phyloP scores from a whole-genome alignment of 139 green algal genomes.

The Chlamydomonas incerta region DNA sequence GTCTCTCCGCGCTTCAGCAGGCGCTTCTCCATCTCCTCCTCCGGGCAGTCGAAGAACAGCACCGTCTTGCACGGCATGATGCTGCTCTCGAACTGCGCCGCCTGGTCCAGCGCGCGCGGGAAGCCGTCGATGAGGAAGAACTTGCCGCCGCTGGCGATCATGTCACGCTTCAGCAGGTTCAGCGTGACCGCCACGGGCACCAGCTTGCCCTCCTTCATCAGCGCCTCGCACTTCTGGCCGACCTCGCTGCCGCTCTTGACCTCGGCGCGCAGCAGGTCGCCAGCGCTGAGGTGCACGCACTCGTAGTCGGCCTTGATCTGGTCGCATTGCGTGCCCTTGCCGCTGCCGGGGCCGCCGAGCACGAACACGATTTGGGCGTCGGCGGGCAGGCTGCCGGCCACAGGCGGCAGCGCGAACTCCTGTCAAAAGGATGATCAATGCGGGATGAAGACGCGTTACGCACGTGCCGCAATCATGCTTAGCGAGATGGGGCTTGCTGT shows the following conservation, averaged over 20 bases:
- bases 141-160: conserved; percentile 66
- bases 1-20: conserved; percentile 90
- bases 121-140: conserved; percentile 95
- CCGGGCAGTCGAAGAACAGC: conserved; percentile 61
- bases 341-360: conserved; percentile 62
- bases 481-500: not conserved
- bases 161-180: conserved; percentile 79
- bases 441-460: not conserved
- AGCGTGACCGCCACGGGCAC: conserved; percentile 82
- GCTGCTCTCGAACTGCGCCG: conserved; percentile 71
- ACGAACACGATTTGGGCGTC: conserved; percentile 62
- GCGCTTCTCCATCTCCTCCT: conserved; percentile 89
- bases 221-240: conserved; percentile 53
- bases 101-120: conserved; percentile 88
- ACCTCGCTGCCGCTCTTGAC: conserved; percentile 71
- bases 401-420: conserved; percentile 47
- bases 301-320: conserved; percentile 82
- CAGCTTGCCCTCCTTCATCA: conserved; percentile 89
- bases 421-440: conserved; percentile 36
- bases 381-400: conserved; percentile 43
- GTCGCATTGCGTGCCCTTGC: conserved; percentile 70
- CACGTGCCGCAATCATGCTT: not conserved
- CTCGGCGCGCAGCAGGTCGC: conserved; percentile 85
- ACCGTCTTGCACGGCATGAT: conserved; percentile 58
- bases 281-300: conserved; percentile 73